Evolutionary conservation across 2,329 filamentous ascomycete species (phyloP), one percentile per base, ranked within the genome.

Genomic region (Fusarium sp.): DNA sequence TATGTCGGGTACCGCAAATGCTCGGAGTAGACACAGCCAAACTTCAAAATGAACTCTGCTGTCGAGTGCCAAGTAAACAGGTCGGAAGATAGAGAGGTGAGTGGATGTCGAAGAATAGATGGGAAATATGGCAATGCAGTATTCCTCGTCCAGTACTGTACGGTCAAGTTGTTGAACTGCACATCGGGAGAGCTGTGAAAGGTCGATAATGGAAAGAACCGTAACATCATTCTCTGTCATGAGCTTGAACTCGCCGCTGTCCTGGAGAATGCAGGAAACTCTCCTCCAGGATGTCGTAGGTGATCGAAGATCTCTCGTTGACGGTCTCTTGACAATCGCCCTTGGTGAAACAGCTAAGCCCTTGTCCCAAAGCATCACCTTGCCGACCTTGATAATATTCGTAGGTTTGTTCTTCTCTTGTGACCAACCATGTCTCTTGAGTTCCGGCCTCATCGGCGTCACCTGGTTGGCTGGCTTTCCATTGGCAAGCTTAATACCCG

Each of bases 371-470:
- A 97, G 86, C 78, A 94, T 91, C 79, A 97, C 89, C 79, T 94
- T 95, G 61, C 94, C 96, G 52, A 98, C 94, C 80, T 98, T 99
- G 84, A 98, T 98, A 73, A 98, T 96, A 61, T 92, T 96, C 3
- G 81, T 78, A 4, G 80, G 71, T 33, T 80, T 83, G 72, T 72
- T 56, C 44, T 77, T 80, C 41, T 82, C 79, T 22, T 76, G 74
- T 4, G 79, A 79, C 52, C 75, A 75, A 35, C 80, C 79, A 44
- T 85, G 83, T 57, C 85, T 83, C 56, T 80, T 84, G 60, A 85
- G 78, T 62, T 86, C 84, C 1, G 82, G 80, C 60, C 84, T 81
- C 47, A 80, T 79, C n/a, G 81, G 75, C 17, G 79, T 74, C n/a
- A 74, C 76, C 25, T 80, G 78, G 59, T 76, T 82, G 7, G 70